Base-by-base conservation (phyloP, 345 rosid genomes). In the Mallotus nudiflorus region DNA sequence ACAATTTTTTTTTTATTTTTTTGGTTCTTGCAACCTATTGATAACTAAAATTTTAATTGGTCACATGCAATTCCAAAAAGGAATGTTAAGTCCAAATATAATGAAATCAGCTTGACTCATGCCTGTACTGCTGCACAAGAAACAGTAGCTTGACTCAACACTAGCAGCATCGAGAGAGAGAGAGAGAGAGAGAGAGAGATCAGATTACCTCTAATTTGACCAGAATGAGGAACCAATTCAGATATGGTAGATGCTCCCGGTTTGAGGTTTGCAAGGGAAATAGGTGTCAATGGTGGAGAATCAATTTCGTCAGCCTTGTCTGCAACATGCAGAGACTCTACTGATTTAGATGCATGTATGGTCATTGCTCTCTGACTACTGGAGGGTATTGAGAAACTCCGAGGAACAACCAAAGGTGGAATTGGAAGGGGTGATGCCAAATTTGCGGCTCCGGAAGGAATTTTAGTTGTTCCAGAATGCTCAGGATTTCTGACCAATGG, bases 361-460 rank as follows among this genome's bases (percentile, higher is more conserved):
- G 88, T 78, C 80, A 75, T 72, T 28, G 87, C 86, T 84, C 93
- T 92, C 64, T 87, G 89, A 84, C 85, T 82, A 56, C 91, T 85
- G 18, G 98, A 87, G 64, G 95, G 98, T 79, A 85, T 89, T 68
- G 97, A 96, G 82, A 79, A 96, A 72, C 99, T 87, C 60, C 96
- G 81, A 24, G 96, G 77, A 33, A 91, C 84, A 14, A 72, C 64
- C 70, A 84, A 54, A 0, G 95, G 99, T 25, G 99, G 98, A 67
- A 80, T 66, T 0, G 99, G 98, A 72, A 96, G 97, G 16, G 86
- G 97, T 7, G 97, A 83, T 3, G 94, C 91, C 15, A 74, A 76
- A 60, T 91, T 82, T 49, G 85, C 46, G 40, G 85, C 69, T 9
- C 57, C 33, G 0, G 85, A 71, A 64, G 86, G 73, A 68, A 74